Evolutionary conservation across 2,329 filamentous ascomycete genomes (phyloP).

Genomic region (Aspergillus candidus): DNA sequence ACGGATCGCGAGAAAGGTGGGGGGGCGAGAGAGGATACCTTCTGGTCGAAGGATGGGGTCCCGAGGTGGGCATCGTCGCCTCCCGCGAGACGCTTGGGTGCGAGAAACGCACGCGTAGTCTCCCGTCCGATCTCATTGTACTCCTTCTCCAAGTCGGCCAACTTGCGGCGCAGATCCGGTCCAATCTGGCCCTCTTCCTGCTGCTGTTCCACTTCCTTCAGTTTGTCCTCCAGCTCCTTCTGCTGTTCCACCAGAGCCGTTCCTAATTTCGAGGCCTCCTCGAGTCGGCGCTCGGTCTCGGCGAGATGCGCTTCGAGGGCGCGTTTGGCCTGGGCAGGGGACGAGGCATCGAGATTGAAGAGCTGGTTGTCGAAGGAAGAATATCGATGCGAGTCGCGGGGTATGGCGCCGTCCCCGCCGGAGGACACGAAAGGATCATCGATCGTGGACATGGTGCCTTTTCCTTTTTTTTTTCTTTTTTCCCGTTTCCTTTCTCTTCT

Average conservation of each 20-base stretch:
- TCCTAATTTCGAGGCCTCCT: conserved; percentile 84
- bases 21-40: conserved; percentile 30
- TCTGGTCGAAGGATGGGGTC: conserved; percentile 42
- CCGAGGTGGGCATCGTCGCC: conserved; percentile 53
- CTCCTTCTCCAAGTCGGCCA: conserved; percentile 84
- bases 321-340: conserved; percentile 79
- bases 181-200: conserved; percentile 71
- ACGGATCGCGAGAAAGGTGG: background rate
- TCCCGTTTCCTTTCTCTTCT: no score
- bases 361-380: conserved; percentile 76
- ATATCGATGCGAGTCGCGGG: conserved; percentile 58
- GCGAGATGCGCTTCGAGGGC: conserved; percentile 85
- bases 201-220: conserved; percentile 77
- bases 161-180: conserved; percentile 72
- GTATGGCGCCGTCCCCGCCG: conserved; percentile 39
- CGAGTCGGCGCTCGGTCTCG: conserved; percentile 85
- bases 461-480: no score
- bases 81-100: conserved; percentile 69
- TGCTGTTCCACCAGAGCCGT: conserved; percentile 83
- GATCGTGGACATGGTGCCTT: conserved; percentile 22
- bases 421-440: conserved; percentile 56
- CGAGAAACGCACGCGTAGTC: conserved; percentile 79
- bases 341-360: conserved; percentile 73
- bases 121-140: conserved; percentile 92
- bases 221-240: conserved; percentile 70